phyloP scores from a whole-genome alignment of 371 early-diverging fungal species.

The Syncephalastrum monosporum region DNA sequence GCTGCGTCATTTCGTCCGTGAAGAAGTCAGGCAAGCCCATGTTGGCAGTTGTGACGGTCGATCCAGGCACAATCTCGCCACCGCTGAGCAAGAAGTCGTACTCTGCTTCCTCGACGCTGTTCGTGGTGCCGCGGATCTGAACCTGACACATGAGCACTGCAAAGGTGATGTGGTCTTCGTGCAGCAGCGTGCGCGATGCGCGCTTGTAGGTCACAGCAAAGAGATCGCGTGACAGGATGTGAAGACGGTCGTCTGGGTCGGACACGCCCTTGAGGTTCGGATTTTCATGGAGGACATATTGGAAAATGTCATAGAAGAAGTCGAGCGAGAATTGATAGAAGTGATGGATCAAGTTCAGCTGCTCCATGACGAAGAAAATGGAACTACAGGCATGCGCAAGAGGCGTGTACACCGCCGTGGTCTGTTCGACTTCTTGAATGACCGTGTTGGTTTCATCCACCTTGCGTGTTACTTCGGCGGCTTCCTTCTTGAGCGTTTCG shows the following conservation, averaged over 20 bases:
- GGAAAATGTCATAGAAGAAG: slow-evolving; percentile 95
- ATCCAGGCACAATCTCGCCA: slow-evolving; percentile 49
- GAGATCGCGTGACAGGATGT: slow-evolving; percentile 77
- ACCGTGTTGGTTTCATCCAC: slow-evolving; percentile 93
- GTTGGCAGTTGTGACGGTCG: slow-evolving; percentile 36
- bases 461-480: slow-evolving; percentile 90
- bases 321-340: slow-evolving; percentile 98
- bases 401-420: slow-evolving; percentile 88
- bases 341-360: slow-evolving; percentile 83
- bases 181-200: slow-evolving; percentile 81
- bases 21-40: slow-evolving; percentile 53
- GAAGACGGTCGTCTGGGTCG: slow-evolving; percentile 75
- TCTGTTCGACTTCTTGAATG: slow-evolving; percentile 93
- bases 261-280: slow-evolving; percentile 67
- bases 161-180: slow-evolving; percentile 91
- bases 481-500: slow-evolving; percentile 94
- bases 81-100: slow-evolving; percentile 70
- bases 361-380: slow-evolving; percentile 96
- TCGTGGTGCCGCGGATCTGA: slow-evolving; percentile 61
- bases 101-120: slow-evolving; percentile 66
- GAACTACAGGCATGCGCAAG: slow-evolving; percentile 90
- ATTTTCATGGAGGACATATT: slow-evolving; percentile 81
- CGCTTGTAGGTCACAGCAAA: slow-evolving; percentile 84
- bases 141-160: slow-evolving; percentile 88
- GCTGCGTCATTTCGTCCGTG: slow-evolving; percentile 60